Evolutionary conservation across 2,329 filamentous ascomycete species (phyloP).

Genomic region (Dactylellina sp.): DNA sequence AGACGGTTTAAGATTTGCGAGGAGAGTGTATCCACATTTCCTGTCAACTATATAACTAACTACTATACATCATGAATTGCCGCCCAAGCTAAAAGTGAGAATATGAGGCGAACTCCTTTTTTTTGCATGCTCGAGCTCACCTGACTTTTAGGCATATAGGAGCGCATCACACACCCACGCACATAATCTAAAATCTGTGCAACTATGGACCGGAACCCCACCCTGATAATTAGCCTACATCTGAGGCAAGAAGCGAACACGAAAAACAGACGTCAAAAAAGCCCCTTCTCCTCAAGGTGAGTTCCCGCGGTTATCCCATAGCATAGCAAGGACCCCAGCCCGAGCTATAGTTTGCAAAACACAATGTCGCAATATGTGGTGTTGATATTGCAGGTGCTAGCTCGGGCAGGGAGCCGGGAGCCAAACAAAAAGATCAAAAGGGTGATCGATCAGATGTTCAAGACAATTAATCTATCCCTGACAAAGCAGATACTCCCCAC

Average conservation of each 20-base stretch:
- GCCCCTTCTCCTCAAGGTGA: neutral
- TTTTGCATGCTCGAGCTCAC: too few relatives aligned
- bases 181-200: too few relatives aligned
- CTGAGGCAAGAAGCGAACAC: neutral
- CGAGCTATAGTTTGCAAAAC: too few relatives aligned
- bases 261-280: neutral
- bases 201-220: too few relatives aligned
- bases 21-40: too few relatives aligned
- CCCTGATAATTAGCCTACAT: neutral
- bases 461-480: constrained; percentile 14
- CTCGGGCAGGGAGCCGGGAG: too few relatives aligned
- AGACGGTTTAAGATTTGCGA: too few relatives aligned
- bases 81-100: too few relatives aligned
- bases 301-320: neutral
- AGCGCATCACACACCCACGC: neutral
- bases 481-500: constrained; percentile 4
- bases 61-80: too few relatives aligned
- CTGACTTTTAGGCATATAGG: neutral
- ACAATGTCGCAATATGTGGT: neutral
- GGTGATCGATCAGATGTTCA: neutral
- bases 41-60: too few relatives aligned
- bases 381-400: constrained; percentile 5
- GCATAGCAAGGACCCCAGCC: neutral
- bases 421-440: too few relatives aligned
- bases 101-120: too few relatives aligned